Base-by-base conservation (phyloP, 1,284 basidiomycete genomes). In the Somion occarium region DNA sequence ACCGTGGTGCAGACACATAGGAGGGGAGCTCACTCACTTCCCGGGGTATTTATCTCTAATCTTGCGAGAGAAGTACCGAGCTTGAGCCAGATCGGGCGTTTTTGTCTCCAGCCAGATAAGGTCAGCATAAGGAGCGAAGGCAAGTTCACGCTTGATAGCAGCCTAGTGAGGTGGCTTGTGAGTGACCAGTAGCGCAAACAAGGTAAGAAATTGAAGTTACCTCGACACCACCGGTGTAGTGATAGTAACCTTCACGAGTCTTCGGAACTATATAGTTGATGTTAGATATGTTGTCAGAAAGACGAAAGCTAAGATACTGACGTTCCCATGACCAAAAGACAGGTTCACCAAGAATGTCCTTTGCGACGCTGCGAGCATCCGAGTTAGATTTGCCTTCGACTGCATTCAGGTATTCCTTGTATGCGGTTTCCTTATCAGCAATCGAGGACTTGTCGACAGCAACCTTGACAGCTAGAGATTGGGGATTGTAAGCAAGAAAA, bases 91-190 rank as follows among this genome's bases (percentile, higher is more conserved):
- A 65, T 93, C 80, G 1, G 93, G 93, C 30, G 77, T 79, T 64
- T 92, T 93, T 11, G 93, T 96, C 73, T 96, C 93, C 44, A 95
- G 78, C 92, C 91, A 94, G 46, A 93, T 72, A 60, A 93, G 75
- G 66, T 94, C 92, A 5, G 89, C 83, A 60, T 90, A 87, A 18
- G 88, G 88, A 1, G 91, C 89, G 63, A 85, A 96, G 34, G 80
- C 79, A 57, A 88, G 77, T 13, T 85, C 83, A 48, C 93, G 87
- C 62, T 86, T 86, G 65, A 93, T 82, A n/a, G 92, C 92, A n/a
- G n/a, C n/a, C n/a, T n/a, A n/a, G n/a, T n/a, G n/a, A n/a, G n/a
- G n/a, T n/a, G n/a, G n/a, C n/a, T n/a, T n/a, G n/a, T n/a, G n/a
- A n/a, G n/a, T n/a, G n/a, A n/a, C n/a, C n/a, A n/a, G n/a, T n/a